Conservation (phyloP, 2,329 filamentous ascomycete species). For the Pyrenophora graminea region DNA sequence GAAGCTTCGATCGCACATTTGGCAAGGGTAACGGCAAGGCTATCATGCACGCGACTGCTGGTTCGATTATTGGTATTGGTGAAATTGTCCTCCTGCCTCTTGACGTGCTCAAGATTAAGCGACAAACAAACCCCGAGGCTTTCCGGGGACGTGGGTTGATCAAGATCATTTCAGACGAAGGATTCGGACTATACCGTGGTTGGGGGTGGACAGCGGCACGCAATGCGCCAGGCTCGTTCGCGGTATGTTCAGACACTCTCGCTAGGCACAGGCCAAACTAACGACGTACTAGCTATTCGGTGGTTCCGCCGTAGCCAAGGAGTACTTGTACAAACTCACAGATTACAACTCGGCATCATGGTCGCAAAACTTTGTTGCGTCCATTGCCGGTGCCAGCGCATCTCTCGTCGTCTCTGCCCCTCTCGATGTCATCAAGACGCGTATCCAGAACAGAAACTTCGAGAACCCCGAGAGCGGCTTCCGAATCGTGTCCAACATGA, state of each 20-base stretch:
- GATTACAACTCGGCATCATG: conserved; percentile 97
- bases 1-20: conserved; percentile 84
- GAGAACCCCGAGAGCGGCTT: conserved; percentile 96
- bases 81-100: conserved; percentile 94
- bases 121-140: conserved; percentile 97
- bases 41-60: conserved; percentile 95
- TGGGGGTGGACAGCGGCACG: conserved; percentile 97
- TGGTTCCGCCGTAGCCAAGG: conserved; percentile 95
- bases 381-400: conserved; percentile 90
- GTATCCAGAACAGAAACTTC: conserved; percentile 97
- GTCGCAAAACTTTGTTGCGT: conserved; percentile 97
- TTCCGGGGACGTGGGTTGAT: conserved; percentile 93
- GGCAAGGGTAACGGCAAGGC: conserved; percentile 98
- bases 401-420: conserved; percentile 98
- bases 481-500: conserved; percentile 90
- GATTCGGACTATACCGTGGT: conserved; percentile 91
- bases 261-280: conserved; percentile 9
- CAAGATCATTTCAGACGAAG: conserved; percentile 89
- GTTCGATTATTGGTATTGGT: conserved; percentile 93
- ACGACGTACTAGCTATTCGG: conserved; percentile 75
- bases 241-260: conserved; percentile 62
- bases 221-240: conserved; percentile 96
- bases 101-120: conserved; percentile 98
- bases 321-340: conserved; percentile 84
- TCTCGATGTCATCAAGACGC: conserved; percentile 97